Evolutionary conservation across 2,329 filamentous ascomycete species (phyloP).

Genomic region (Exophiala calicioides): DNA sequence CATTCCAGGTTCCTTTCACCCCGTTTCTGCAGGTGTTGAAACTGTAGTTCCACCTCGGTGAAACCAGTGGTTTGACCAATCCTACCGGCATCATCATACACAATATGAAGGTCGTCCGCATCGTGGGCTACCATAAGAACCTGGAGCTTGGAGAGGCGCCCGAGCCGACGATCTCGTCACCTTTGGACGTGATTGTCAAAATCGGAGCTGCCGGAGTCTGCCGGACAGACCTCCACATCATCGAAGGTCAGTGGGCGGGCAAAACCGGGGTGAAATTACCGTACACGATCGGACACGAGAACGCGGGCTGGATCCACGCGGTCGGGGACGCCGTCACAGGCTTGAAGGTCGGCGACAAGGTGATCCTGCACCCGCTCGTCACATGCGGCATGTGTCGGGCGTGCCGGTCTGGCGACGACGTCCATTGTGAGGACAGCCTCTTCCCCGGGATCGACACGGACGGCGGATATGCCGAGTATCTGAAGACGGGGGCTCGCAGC

Average conservation of each 20-base stretch:
- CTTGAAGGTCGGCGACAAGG: constrained; percentile 14
- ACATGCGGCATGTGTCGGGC: constrained; percentile 19
- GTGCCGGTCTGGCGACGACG: constrained; percentile 20
- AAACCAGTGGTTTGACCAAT: no score
- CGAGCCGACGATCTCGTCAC: constrained; percentile 15
- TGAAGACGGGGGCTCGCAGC: constrained; percentile 16
- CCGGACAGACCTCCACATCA: constrained; percentile 22
- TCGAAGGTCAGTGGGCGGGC: constrained; percentile 21
- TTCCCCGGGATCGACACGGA: constrained; percentile 20
- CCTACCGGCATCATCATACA: no score
- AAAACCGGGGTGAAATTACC: constrained; percentile 20
- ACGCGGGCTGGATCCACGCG: constrained; percentile 17
- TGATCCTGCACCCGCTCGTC: constrained; percentile 21
- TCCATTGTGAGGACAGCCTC: constrained; percentile 14
- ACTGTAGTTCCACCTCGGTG: no score
- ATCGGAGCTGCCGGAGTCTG: constrained; percentile 23
- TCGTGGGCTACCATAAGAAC: constrained; percentile 20
- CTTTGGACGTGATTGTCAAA: constrained; percentile 23
- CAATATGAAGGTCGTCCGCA: constrained; percentile 21
- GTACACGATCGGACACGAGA: constrained; percentile 23
- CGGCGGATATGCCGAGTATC: constrained; percentile 19
- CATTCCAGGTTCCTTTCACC: no score
- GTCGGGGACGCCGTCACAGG: constrained; percentile 7
- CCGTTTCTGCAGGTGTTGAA: no score
- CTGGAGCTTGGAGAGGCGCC: constrained; percentile 11